These are phyloP conservation scores for Ziziphus jujuba DNA, from an alignment of 306 rosid genomes.

Conservation along the genomic window DNA sequence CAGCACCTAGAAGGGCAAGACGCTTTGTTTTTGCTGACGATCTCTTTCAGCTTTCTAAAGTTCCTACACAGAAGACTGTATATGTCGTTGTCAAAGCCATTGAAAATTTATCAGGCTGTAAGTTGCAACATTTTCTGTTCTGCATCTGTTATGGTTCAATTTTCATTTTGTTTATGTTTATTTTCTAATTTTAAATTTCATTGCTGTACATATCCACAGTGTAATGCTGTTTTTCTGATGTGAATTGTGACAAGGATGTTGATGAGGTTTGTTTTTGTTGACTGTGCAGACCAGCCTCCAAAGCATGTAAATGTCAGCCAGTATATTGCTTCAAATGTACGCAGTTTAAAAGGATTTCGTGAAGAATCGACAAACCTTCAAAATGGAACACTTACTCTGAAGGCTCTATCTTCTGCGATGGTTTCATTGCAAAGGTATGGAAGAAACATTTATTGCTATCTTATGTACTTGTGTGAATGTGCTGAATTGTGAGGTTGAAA, in stretches of 20 bases:
- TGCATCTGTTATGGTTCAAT: background rate
- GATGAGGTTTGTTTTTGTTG: constrained; percentile 32
- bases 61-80: constrained; percentile 59
- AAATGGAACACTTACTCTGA: constrained; percentile 56
- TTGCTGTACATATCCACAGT: background rate
- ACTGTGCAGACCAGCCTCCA: constrained; percentile 65
- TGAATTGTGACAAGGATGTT: background rate
- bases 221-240: background rate
- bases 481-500: too few relatives aligned
- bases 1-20: constrained; percentile 59
- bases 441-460: background rate
- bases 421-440: constrained; percentile 73
- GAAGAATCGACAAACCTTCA: constrained; percentile 44
- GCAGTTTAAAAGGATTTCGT: constrained; percentile 55
- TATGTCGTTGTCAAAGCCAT: constrained; percentile 50
- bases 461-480: too few relatives aligned
- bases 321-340: constrained; percentile 67
- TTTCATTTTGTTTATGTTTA: background rate
- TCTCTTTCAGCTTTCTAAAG: constrained; percentile 69
- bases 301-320: constrained; percentile 62
- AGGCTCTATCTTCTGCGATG: constrained; percentile 74
- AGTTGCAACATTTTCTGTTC: constrained; percentile 37
- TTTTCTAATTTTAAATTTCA: background rate
- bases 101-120: constrained; percentile 76
- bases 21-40: constrained; percentile 77